Percentiles rank a stretch among this genome's conserved stretches.
phyloP scores from a whole-genome alignment of 2,329 filamentous ascomycete species.

The Botrytis fragariae region DNA sequence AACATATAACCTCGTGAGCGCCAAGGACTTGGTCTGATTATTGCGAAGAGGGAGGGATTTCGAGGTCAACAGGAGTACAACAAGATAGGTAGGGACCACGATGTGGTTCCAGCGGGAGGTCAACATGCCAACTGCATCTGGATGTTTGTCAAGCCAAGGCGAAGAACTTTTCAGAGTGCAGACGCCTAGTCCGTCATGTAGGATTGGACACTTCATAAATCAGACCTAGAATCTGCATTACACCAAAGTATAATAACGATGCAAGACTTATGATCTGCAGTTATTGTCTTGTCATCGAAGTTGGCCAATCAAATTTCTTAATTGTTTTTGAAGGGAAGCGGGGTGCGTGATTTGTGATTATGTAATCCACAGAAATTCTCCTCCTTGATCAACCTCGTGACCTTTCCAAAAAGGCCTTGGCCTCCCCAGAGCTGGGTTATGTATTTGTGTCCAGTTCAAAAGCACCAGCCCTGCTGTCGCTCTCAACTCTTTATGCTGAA shows the following conservation, averaged over 20 bases:
- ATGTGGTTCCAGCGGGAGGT: neutral
- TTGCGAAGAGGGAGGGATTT: neutral
- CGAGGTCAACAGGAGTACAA: neutral
- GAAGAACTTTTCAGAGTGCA: constrained; percentile 1
- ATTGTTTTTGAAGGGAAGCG: neutral
- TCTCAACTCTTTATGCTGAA: neutral
- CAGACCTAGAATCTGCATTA: neutral
- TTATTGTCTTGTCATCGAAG: neutral
- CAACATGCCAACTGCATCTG: neutral
- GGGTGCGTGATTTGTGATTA: neutral
- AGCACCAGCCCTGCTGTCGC: neutral
- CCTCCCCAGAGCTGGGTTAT: neutral
- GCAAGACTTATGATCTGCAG: neutral
- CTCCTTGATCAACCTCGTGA: neutral
- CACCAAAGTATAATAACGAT: neutral
- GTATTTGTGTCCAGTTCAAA: neutral
- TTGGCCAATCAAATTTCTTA: neutral
- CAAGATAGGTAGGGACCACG: neutral
- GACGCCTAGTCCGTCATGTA: neutral
- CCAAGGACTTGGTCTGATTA: neutral
- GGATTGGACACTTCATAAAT: neutral
- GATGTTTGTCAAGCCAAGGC: neutral
- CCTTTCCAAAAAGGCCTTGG: neutral
- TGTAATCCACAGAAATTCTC: neutral
- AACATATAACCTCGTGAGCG: neutral